Base-by-base conservation (phyloP, 345 rosid genomes). In the Noccaea caerulescens region DNA sequence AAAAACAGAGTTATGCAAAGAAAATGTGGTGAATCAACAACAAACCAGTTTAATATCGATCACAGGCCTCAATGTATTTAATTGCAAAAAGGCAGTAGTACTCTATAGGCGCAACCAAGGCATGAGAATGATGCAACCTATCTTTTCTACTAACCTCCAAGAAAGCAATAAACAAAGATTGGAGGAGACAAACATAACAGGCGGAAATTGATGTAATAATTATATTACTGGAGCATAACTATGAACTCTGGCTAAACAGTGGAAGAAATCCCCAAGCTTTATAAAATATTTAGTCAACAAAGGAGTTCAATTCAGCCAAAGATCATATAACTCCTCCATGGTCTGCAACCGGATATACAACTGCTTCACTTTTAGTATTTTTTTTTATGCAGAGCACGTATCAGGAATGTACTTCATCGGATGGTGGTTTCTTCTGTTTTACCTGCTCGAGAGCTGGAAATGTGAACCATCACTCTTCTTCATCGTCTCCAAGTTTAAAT, bases 331-430 rank as follows among this genome's bases (percentile, higher is more conserved):
- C 33, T 36, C 61, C 23, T 27, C 20, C 33, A 27, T 37, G 60
- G 11, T 23, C 43, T 42, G 6, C 61, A 68, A 58, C 68, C 7
- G 10, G 54, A 75, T 75, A 32, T 75, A 69, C 74, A 75, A 64
- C 55, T 43, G 27, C 69, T 56, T 68, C 58, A 47, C 13, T 16
- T 7, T 32, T 72, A 43, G 10, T 43, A 36, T 55, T 6, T 53
- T 14, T 43, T 14, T 52, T 34, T 66, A 25, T 23, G 47, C 71
- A 65, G 45, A 16, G 42, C 52, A 61, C 18, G 8, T 9, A 42
- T 51, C 75, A 51, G 12, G 12, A 8, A 20, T 1, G 4, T n/a
- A 2, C 61, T 56, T 56, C 43, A 10, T 27, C 36, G 36, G 36
- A 0, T 4, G 36, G 3, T 33, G 8, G 4, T 5, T 11, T 61